Conservation (phyloP, 2,329 filamentous ascomycete species). For the Monilinia fructigena region DNA sequence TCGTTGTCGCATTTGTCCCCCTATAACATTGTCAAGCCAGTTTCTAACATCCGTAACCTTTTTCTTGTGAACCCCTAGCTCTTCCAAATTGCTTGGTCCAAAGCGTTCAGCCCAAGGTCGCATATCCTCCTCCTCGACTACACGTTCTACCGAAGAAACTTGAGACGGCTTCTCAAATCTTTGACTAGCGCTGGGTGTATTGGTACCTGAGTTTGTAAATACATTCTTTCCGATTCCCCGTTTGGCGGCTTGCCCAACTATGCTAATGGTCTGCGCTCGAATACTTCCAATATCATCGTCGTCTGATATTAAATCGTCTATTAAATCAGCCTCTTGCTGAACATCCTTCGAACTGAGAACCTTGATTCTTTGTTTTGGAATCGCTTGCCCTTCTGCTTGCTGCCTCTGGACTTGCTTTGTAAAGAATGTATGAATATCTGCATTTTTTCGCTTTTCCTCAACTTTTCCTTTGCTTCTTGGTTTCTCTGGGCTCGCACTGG, state of each 20-base stretch:
- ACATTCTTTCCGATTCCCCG: constrained; percentile 49
- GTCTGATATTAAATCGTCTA: constrained; percentile 51
- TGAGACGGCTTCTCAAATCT: constrained; percentile 51
- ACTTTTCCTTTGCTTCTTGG: constrained; percentile 42
- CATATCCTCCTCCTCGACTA: constrained; percentile 50
- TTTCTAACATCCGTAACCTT: constrained; percentile 83
- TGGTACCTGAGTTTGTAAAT: constrained; percentile 32
- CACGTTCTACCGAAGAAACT: constrained; percentile 25
- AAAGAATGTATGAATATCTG: constrained; percentile 59
- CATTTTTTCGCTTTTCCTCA: constrained; percentile 54
- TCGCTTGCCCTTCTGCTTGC: constrained; percentile 29
- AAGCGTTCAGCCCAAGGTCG: constrained; percentile 89
- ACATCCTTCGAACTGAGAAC: constrained; percentile 46
- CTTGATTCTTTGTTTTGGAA: constrained; percentile 39
- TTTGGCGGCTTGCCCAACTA: constrained; percentile 55
- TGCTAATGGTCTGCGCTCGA: constrained; percentile 51
- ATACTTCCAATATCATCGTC: constrained; percentile 55
- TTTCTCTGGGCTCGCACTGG: constrained; percentile 50
- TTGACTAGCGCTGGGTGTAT: constrained; percentile 46
- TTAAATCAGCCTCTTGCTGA: constrained; percentile 49
- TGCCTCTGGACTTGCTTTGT: constrained; percentile 58
- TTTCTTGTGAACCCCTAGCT: constrained; percentile 90
- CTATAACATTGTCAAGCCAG: constrained; percentile 77
- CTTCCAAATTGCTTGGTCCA: constrained; percentile 70
- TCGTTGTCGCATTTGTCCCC: constrained; percentile 64